Conservation (phyloP, 208 protist genomes). For the Porcisia hertigi region DNA sequence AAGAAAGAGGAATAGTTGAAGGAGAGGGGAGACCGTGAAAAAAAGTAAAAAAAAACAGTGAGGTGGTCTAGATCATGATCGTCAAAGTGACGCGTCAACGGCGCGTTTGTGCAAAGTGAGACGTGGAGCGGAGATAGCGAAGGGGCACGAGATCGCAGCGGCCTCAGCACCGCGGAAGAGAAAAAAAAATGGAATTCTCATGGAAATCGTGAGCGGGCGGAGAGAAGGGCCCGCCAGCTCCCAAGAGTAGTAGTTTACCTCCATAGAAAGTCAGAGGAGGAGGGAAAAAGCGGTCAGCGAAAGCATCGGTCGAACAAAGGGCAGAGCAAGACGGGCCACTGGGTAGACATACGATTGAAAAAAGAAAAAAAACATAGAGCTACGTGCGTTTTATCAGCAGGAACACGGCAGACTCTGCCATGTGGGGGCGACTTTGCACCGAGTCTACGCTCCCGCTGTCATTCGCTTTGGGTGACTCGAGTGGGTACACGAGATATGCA, state of each 20-base stretch:
- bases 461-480: background rate
- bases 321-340: background rate
- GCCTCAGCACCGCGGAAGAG: background rate
- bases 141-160: background rate
- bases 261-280: background rate
- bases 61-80: background rate
- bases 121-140: background rate
- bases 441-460: too few relatives aligned
- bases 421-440: background rate
- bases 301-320: background rate
- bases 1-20: background rate
- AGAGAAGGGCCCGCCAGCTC: too few relatives aligned
- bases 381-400: too few relatives aligned
- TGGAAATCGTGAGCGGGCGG: background rate
- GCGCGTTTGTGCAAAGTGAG: background rate
- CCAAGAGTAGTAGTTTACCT: background rate
- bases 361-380: background rate
- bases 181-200: background rate
- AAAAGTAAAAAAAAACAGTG: slow-evolving; percentile 3
- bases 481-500: background rate
- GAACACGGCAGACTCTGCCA: background rate
- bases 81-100: too few relatives aligned
- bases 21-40: background rate
- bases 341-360: background rate
- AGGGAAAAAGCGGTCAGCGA: background rate